These are phyloP conservation scores for Phylloporus rhodoxanthus DNA, from an alignment of 768 basidiomycete genomes.

Conservation along the genomic window DNA sequence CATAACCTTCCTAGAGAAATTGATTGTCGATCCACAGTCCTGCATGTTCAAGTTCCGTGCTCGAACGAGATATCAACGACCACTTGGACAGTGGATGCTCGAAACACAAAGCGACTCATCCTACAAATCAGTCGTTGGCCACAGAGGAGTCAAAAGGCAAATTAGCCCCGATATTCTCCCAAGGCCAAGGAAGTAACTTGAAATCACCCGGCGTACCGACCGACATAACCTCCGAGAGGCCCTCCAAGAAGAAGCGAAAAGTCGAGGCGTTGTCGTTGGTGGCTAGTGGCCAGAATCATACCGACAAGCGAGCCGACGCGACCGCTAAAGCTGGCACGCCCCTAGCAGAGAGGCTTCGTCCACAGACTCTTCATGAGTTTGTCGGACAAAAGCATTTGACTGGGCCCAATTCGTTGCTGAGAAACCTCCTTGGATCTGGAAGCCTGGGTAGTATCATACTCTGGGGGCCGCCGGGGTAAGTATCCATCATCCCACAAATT, in stretches of 20 bases:
- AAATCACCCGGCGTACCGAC: conserved; percentile 9
- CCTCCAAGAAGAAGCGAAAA: conserved; percentile 31
- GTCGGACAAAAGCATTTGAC: conserved; percentile 67
- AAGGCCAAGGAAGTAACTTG: conserved; percentile 11
- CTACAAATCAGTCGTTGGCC: background rate
- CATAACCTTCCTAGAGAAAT: background rate
- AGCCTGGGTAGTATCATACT: conserved; percentile 56
- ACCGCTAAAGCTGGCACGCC: conserved; percentile 39
- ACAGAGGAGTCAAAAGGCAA: conserved; percentile 19
- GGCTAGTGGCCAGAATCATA: conserved; percentile 15
- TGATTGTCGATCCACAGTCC: conserved; percentile 33
- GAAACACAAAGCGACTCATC: conserved; percentile 10
- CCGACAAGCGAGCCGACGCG: conserved; percentile 16
- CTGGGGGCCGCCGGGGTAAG: conserved; percentile 72
- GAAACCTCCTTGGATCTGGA: conserved; percentile 45
- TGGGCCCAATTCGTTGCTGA: conserved; percentile 50
- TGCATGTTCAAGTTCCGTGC: conserved; percentile 41
- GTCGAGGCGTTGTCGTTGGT: conserved; percentile 7
- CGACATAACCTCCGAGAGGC: conserved; percentile 4
- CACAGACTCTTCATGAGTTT: conserved; percentile 56
- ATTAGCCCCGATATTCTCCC: conserved; percentile 41
- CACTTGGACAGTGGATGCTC: conserved; percentile 47
- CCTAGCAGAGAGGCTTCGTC: conserved; percentile 69
- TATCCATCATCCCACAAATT: background rate
- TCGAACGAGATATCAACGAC: conserved; percentile 39